A percentile compares a stretch with the other conserved stretches of the same genome.
Conservation (phyloP, 1,139 yeast species). For the Candida tropicalis region DNA sequence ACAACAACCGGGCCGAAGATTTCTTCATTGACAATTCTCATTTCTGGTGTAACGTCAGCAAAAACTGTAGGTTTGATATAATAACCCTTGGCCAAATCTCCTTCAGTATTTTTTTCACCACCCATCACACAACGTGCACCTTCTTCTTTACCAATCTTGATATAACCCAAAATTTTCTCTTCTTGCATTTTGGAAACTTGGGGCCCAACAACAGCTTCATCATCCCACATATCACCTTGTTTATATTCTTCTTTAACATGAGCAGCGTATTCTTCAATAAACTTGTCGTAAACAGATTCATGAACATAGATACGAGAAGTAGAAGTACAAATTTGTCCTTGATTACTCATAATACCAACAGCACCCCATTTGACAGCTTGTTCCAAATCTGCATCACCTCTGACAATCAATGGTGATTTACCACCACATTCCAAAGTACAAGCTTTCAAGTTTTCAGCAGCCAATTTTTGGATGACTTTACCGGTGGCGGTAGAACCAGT, state of each 20-base stretch:
- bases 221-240: conserved; percentile 62
- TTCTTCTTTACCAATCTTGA: conserved; percentile 56
- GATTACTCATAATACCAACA: conserved; percentile 78
- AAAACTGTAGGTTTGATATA: conserved; percentile 57
- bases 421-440: conserved; percentile 94
- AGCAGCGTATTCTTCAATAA: conserved; percentile 45
- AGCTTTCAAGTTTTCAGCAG: conserved; percentile 64
- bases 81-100: conserved; percentile 45
- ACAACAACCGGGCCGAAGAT: conserved; percentile 64
- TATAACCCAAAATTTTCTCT: conserved; percentile 57
- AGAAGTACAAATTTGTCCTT: conserved; percentile 54
- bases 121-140: conserved; percentile 56
- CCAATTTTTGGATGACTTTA: conserved; percentile 56
- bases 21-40: conserved; percentile 60
- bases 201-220: conserved; percentile 72
- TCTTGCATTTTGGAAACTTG: conserved; percentile 71
- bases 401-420: conserved; percentile 73
- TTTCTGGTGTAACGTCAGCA: conserved; percentile 52
- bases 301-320: conserved; percentile 51
- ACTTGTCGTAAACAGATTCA: conserved; percentile 46
- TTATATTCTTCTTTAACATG: conserved; percentile 46
- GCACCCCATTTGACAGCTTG: conserved; percentile 88
- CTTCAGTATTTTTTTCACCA: conserved; percentile 44
- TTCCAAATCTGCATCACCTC: conserved; percentile 75
- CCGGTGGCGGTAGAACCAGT: conserved; percentile 71